These are phyloP conservation scores for Panellus pusillus DNA, from an alignment of 768 basidiomycete genomes.

Conservation along the genomic window DNA sequence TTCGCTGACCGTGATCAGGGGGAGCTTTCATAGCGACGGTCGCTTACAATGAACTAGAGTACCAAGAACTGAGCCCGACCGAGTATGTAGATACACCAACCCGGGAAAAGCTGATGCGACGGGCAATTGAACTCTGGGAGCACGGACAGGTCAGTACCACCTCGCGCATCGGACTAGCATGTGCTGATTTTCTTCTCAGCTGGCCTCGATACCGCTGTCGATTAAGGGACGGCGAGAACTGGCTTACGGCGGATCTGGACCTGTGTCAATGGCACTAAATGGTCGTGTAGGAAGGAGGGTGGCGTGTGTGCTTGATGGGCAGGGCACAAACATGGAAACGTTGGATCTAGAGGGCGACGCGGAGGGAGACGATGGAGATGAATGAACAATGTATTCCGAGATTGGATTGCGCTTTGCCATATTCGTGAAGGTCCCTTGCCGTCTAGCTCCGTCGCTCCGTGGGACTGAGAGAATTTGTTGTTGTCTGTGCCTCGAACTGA, in stretches of 20 bases:
- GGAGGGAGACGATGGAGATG: conserved; percentile 38
- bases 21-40: conserved; percentile 62
- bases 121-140: conserved; percentile 55
- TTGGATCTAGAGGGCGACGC: conserved; percentile 76
- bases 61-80: conserved; percentile 49
- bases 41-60: conserved; percentile 60
- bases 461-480: conserved; percentile 12
- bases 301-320: conserved; percentile 68
- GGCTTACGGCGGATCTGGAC: conserved; percentile 49
- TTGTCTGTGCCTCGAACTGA: conserved; percentile 16
- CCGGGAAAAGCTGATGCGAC: conserved; percentile 67
- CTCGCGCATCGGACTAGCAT: conserved; percentile 25
- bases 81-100: conserved; percentile 52
- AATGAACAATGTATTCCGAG: conserved; percentile 20
- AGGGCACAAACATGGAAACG: conserved; percentile 65
- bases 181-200: conserved; percentile 42
- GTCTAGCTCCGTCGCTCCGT: conserved; percentile 3
- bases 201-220: conserved; percentile 46
- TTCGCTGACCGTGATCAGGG: conserved; percentile 46
- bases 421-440: not conserved
- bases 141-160: conserved; percentile 59
- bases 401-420: not conserved
- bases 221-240: conserved; percentile 61
- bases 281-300: conserved; percentile 73
- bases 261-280: conserved; percentile 67